These are phyloP conservation scores for Lycium ferocissimum DNA, from an alignment of 257 asterid species.

Conservation along the genomic window DNA sequence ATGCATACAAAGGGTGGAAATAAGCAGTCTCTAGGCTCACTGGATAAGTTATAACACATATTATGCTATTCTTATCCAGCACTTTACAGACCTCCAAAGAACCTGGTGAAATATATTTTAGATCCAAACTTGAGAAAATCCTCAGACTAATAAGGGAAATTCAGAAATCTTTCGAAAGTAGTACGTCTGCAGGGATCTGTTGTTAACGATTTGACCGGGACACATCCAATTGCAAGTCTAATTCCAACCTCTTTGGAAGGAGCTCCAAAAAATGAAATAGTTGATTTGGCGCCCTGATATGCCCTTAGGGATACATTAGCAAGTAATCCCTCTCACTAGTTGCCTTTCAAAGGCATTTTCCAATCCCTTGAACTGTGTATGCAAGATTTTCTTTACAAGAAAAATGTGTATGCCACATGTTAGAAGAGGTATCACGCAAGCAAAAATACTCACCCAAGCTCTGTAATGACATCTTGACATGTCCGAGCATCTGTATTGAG, in stretches of 20 bases:
- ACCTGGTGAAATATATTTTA: not conserved
- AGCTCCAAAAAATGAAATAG: too few relatives aligned
- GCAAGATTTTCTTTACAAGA: not conserved
- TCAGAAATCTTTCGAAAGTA: not conserved
- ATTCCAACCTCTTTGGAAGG: not conserved
- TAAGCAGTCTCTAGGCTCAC: constrained; percentile 1
- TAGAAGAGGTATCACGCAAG: not conserved
- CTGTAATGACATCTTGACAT: constrained; percentile 93
- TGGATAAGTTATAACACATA: not conserved
- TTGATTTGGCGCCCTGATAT: too few relatives aligned
- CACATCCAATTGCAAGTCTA: not conserved
- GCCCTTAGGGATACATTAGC: too few relatives aligned
- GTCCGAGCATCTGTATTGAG: constrained; percentile 98
- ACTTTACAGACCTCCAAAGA: not conserved
- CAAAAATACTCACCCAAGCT: constrained; percentile 76
- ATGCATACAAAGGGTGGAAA: not conserved
- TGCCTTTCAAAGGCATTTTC: too few relatives aligned
- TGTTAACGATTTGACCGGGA: not conserved
- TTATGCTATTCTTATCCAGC: constrained; percentile 4
- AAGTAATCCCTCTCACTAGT: too few relatives aligned
- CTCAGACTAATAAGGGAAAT: not conserved
- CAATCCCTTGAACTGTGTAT: not conserved
- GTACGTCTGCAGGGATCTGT: not conserved
- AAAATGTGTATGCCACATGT: not conserved
- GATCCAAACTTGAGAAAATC: not conserved